phyloP scores from a whole-genome alignment of 306 rosid species.

The Vicia villosa region DNA sequence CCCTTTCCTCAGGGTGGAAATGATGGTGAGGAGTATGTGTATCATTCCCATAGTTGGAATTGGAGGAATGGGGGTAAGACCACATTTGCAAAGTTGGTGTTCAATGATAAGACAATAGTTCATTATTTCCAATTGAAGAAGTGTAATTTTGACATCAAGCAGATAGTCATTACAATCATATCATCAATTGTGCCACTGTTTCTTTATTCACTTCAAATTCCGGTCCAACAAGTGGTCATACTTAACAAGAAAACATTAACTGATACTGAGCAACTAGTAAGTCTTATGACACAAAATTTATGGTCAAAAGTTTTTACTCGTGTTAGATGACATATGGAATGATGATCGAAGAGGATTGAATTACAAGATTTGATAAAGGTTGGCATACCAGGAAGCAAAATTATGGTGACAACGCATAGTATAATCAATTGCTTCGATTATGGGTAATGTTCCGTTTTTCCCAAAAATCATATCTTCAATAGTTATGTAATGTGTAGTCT shows the following conservation, averaged over 20 bases:
- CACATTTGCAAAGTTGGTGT: conserved; percentile 23
- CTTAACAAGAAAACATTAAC: neutral
- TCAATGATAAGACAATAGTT: neutral
- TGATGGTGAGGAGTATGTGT: neutral
- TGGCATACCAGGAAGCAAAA: neutral
- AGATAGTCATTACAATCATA: neutral
- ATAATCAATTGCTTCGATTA: neutral
- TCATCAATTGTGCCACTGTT: neutral
- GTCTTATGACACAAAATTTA: neutral
- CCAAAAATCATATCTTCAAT: neutral
- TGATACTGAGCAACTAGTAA: neutral
- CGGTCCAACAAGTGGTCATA: neutral
- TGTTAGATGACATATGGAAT: conserved; percentile 17
- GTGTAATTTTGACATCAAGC: neutral
- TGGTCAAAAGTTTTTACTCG: neutral
- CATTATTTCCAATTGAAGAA: neutral
- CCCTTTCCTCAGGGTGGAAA: neutral
- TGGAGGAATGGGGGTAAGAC: conserved; percentile 35
- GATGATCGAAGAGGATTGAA: neutral
- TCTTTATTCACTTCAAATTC: neutral
- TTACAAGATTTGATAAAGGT: neutral
- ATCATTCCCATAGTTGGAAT: conserved; percentile 34
- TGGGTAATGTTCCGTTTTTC: conserved; percentile 8
- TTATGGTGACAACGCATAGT: neutral
- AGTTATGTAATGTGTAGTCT: neutral